Evolutionary conservation across 495 filamentous ascomycete genomes (phyloP).

Genomic region (Hypomontagnella monticulosa): DNA sequence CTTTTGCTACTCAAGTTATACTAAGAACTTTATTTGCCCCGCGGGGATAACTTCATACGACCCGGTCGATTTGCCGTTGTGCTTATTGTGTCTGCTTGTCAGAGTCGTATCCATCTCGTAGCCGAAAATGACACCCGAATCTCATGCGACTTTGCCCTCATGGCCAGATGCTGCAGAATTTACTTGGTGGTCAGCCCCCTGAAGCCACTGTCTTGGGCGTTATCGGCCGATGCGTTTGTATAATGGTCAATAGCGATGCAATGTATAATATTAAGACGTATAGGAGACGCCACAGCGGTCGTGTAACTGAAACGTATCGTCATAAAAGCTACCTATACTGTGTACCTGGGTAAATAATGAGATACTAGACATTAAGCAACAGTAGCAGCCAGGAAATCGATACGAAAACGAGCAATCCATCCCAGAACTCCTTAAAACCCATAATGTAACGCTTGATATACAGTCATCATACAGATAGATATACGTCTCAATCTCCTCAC

Average conservation of each 20-base stretch:
- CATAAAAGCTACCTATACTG: conserved; percentile 8
- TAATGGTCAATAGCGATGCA: too few species aligned
- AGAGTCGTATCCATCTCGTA: background rate
- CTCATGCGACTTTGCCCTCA: too few species aligned
- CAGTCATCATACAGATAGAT: conserved; percentile 10
- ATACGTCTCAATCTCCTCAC: conserved; percentile 6
- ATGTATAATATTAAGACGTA: too few species aligned
- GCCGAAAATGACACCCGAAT: too few species aligned
- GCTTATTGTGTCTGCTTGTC: background rate
- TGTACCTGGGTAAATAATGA: conserved; percentile 6
- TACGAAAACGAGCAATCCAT: conserved; percentile 1
- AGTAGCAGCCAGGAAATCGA: conserved; percentile 11
- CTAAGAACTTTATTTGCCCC: conserved; percentile 42
- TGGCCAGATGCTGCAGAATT: background rate
- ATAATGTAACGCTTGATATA: conserved; percentile 20
- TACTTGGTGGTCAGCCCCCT: background rate
- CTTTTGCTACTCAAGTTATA: conserved; percentile 23
- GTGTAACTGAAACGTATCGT: background rate
- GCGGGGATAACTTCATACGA: conserved; percentile 21
- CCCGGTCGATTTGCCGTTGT: background rate
- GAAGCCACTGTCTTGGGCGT: too few species aligned
- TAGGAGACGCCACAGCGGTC: too few species aligned
- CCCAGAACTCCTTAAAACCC: conserved; percentile 6
- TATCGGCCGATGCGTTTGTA: too few species aligned
- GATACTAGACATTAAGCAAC: conserved; percentile 1